These are phyloP conservation scores for Spathaspora boniae DNA, from an alignment of 805 yeast genomes.

Conservation along the genomic window DNA sequence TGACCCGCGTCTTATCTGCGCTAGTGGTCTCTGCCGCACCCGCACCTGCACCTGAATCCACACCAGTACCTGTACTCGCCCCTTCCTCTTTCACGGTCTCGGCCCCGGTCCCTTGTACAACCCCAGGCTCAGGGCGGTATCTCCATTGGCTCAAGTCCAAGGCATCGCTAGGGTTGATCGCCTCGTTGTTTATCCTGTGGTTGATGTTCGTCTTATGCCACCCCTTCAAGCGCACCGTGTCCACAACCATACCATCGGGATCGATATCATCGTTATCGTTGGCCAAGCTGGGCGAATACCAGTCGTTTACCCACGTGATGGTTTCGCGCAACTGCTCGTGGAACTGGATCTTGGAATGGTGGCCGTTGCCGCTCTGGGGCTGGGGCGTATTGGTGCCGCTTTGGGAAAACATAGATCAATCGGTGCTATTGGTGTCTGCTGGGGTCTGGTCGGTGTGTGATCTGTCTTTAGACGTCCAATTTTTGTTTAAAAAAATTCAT, in stretches of 20 bases:
- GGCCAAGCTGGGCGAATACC: slow-evolving; percentile 28
- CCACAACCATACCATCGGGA: slow-evolving; percentile 4
- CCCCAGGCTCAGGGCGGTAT: slow-evolving; percentile 23
- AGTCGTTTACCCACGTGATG: slow-evolving; percentile 38
- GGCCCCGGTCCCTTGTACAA: slow-evolving; percentile 4
- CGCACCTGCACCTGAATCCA: slow-evolving; percentile 33
- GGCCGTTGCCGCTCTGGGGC: slow-evolving; percentile 1
- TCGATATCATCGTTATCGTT: slow-evolving; percentile 3
- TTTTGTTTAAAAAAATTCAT: no score
- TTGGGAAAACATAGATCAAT: slow-evolving; percentile 12
- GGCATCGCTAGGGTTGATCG: slow-evolving; percentile 30
- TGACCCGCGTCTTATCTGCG: slow-evolving; percentile 33
- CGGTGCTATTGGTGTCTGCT: no score
- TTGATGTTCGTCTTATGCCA: slow-evolving; percentile 31
- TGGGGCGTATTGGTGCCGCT: slow-evolving; percentile 15
- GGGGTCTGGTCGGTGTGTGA: no score
- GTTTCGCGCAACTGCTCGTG: slow-evolving; percentile 22
- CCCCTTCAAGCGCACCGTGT: slow-evolving; percentile 26
- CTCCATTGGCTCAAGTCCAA: slow-evolving; percentile 40
- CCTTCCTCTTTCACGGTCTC: slow-evolving; percentile 17
- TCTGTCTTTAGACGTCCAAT: no score
- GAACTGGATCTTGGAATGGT: slow-evolving; percentile 6
- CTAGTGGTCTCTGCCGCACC: slow-evolving; percentile 38
- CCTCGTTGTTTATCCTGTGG: slow-evolving; percentile 12
- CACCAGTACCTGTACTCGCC: slow-evolving; percentile 4